phyloP scores from a whole-genome alignment of 2,329 filamentous ascomycete species.

The Aspergillus niger region DNA sequence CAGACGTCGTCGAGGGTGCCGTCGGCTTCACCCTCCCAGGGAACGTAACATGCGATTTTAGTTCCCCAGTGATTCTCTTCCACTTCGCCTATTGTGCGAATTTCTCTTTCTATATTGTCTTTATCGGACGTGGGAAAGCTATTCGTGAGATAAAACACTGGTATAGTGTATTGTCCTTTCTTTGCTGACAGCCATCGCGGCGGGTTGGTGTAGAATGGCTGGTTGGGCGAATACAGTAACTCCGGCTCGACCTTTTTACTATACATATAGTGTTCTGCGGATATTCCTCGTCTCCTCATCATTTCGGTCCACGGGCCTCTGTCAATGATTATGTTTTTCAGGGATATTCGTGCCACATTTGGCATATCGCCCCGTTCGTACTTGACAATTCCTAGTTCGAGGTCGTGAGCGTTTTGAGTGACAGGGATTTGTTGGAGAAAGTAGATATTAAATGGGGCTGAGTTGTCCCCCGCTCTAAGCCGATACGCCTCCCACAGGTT shows the following conservation, averaged over 20 bases:
- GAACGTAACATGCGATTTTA: not conserved
- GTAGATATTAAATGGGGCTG: not conserved
- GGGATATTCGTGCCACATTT: not conserved
- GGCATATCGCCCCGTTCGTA: not conserved
- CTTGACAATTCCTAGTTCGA: not conserved
- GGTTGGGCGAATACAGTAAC: not conserved
- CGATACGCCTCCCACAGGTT: not conserved
- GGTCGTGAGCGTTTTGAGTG: not conserved
- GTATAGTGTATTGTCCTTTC: not conserved
- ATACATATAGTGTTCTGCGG: not conserved
- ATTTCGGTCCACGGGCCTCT: not conserved
- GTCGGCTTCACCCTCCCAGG: not conserved
- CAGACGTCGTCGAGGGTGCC: slow-evolving; percentile 6
- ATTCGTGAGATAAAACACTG: not conserved
- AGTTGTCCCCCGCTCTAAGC: too few relatives aligned
- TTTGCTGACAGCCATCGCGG: not conserved
- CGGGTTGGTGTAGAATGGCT: not conserved
- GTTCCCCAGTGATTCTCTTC: not conserved
- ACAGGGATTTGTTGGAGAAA: not conserved
- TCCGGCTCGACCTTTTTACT: not conserved
- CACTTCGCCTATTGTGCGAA: not conserved
- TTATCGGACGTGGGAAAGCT: not conserved
- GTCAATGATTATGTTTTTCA: not conserved
- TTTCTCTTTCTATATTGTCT: not conserved
- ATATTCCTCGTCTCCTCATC: not conserved